These are phyloP conservation scores for Truncatella angustata DNA, from an alignment of 2,329 filamentous ascomycete genomes.

Conservation along the genomic window DNA sequence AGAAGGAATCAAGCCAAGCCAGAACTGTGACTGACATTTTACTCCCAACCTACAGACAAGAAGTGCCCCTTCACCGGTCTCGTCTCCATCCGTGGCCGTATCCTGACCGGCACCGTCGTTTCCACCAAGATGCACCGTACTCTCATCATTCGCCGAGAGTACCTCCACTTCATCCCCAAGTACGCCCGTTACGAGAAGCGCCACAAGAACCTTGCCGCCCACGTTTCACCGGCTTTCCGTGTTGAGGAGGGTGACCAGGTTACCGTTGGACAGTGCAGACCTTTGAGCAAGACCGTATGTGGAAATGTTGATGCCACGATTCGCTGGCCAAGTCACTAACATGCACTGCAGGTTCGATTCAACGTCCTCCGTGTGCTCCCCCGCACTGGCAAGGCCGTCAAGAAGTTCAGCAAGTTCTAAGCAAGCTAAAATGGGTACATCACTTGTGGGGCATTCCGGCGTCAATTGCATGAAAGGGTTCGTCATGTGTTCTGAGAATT, in stretches of 20 bases:
- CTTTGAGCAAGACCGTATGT: slow-evolving; percentile 93
- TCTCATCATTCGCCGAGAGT: slow-evolving; percentile 98
- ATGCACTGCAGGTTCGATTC: slow-evolving; percentile 77
- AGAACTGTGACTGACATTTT: not conserved
- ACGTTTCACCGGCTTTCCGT: slow-evolving; percentile 99
- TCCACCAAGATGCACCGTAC: slow-evolving; percentile 99
- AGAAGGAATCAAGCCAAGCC: not conserved
- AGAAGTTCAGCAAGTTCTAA: slow-evolving; percentile 99
- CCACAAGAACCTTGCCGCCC: slow-evolving; percentile 99
- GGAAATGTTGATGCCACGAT: no score
- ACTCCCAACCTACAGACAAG: slow-evolving; percentile 71
- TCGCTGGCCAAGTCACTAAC: no score
- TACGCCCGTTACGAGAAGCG: slow-evolving; percentile 99
- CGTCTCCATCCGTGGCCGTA: slow-evolving; percentile 99
- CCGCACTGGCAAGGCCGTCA: slow-evolving; percentile 94
- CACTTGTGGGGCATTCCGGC: slow-evolving; percentile 52
- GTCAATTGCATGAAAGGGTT: slow-evolving; percentile 46
- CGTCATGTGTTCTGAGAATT: slow-evolving; percentile 35
- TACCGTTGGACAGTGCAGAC: slow-evolving; percentile 98
- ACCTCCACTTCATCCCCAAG: slow-evolving; percentile 99
- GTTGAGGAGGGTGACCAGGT: slow-evolving; percentile 99
- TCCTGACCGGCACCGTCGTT: slow-evolving; percentile 97
- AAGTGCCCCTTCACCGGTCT: slow-evolving; percentile 99
- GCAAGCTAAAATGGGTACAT: slow-evolving; percentile 81
- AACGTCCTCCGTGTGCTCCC: slow-evolving; percentile 99